Base-by-base conservation (phyloP, 1,139 yeast species). In the Sugiyamaella xylanicola region DNA sequence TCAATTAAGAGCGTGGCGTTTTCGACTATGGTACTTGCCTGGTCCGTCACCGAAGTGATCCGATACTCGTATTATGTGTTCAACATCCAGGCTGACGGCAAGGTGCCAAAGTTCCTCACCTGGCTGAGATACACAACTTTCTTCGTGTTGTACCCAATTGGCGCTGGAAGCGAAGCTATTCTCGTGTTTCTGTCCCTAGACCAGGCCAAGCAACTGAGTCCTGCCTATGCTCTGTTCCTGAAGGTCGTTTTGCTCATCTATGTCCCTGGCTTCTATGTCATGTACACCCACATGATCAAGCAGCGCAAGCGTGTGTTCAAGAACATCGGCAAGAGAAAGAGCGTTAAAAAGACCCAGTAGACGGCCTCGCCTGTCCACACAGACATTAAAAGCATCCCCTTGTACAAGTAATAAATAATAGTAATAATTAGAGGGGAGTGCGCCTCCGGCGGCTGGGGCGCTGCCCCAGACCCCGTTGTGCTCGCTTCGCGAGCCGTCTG, bases 31-130 rank as follows among this genome's bases (percentile, higher is more conserved):
- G 78, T 85, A 47, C 67, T 84, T 54, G 93, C 97, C 17, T 93
- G 99, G 99, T 83, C 93, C 17, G 68, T 88, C 56, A 90, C 98
- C 35, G 99, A 93, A 72, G 80, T 90, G 51, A 85, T 92, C 57
- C 82, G 99, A 67, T 93, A 93, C 74, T 79, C 89, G 46, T 93
- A 83, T 75, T 95, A 76, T 69, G 95, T 95, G 53, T 74, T 81
- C 59, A 86, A 85, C 66, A 76, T 89, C 59, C 58, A 77, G 76
- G 48, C 58, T 11, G 63, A 66, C 22, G 76, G 78, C 3, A 83
- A 81, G 1, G 87, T 91, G 16, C 90, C 95, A 8, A 69, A 72
- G 49, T 69, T 79, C 69, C 77, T 93, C 62, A 81, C 85, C 25
- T 82, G 86, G 80, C 74, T 90, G 63, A 81, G 99, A 68, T 93